Evolutionary conservation across 495 filamentous ascomycete genomes (phyloP), one percentile per base, ranked within the genome.

Genomic region (Lophium mytilinum): DNA sequence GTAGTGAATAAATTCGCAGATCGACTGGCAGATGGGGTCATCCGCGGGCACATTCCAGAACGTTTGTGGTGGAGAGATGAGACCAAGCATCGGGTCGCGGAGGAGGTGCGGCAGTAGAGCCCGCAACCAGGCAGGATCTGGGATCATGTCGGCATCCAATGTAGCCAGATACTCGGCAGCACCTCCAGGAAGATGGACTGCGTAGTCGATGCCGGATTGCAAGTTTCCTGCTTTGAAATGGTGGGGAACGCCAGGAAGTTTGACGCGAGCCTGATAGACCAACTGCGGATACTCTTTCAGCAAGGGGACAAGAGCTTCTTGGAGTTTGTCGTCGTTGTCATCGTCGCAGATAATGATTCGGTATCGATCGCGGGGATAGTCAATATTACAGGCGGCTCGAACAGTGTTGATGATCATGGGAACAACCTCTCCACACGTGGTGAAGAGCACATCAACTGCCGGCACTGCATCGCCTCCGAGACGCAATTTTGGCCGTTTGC

Each of bases 61-160:
- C 7, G 6, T 66, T 17, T 42, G 39, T n/a, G 39, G 39, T n/a
- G 39, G 39, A 17, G 14, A 42, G 4, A 17, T 17, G 18, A 42
- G 39, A 42, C 14, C 39, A 12, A 42, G 14, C 18, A n/a, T 42
- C 3, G 39, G 3, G 9, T 42, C 53, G 1, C 14, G 63, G 33
- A 80, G 46, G 45, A 80, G 54, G 57, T 81, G 77, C 39, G 77
- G 71, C 40, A 80, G 53, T 10, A 76, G 55, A 4, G 75, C 72
- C 14, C 79, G 72, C 18, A 82, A 70, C 78, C 78, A 80, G n/a
- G 75, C 66, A 47, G 65, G 66, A 52, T 77, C 73, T 15, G 79
- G 76, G 59, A 82, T 82, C 78, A 82, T 80, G 58, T 82, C 79
- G 15, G 76, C 78, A 62, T 82, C 79, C 48, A 81, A 62, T 12